These are phyloP conservation scores for Pestalotiopsis sp. DNA, from an alignment of 2,329 filamentous ascomycete species.

Conservation along the genomic window DNA sequence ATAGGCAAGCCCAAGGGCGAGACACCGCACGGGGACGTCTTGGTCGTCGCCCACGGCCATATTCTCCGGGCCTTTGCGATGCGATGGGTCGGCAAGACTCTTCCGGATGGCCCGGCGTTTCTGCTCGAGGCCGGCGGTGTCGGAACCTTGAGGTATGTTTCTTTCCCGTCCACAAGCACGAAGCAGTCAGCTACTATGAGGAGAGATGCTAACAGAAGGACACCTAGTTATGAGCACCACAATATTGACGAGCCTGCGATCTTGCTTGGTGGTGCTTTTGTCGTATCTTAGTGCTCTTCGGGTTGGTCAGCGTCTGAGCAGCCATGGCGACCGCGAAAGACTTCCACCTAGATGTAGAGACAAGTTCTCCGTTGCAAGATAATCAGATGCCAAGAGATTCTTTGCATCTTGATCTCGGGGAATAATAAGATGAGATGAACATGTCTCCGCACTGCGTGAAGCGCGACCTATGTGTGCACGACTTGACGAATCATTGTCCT, in stretches of 20 bases:
- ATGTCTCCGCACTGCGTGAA: background rate
- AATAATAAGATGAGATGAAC: background rate
- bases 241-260: slow-evolving; percentile 80
- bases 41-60: slow-evolving; percentile 88
- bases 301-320: background rate
- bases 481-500: too few species aligned
- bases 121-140: slow-evolving; percentile 89
- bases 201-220: background rate
- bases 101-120: slow-evolving; percentile 77
- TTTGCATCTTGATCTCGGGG: background rate
- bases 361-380: background rate
- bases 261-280: slow-evolving; percentile 74
- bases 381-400: background rate
- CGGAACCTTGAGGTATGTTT: slow-evolving; percentile 70
- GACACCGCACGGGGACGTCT: slow-evolving; percentile 62
- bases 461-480: too few species aligned
- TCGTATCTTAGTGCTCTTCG: slow-evolving; percentile 36
- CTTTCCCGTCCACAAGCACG: background rate
- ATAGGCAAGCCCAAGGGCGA: slow-evolving; percentile 57
- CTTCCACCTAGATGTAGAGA: background rate
- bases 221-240: slow-evolving; percentile 74
- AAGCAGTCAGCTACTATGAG: background rate
- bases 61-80: slow-evolving; percentile 87
- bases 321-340: background rate
- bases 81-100: slow-evolving; percentile 76